Conservation (phyloP, 1,139 yeast genomes). For the Blastobotrys serpentis region DNA sequence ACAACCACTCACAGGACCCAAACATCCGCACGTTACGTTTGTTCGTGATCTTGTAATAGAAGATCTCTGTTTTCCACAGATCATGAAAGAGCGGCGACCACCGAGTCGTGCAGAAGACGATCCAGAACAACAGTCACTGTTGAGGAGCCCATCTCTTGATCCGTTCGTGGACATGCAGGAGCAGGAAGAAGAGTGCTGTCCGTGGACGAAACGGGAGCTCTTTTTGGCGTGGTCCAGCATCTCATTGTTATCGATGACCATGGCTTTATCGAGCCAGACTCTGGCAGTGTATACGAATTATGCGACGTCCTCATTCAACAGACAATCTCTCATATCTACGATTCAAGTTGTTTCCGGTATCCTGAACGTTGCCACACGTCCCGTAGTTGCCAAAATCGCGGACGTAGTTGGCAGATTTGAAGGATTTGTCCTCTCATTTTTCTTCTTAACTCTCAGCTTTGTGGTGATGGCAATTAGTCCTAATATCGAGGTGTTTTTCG, state of each 20-base stretch:
- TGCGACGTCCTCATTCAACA: conserved; percentile 43
- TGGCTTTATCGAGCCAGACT: conserved; percentile 42
- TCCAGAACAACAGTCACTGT: background rate
- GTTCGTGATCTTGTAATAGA: background rate
- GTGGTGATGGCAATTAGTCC: conserved; percentile 37
- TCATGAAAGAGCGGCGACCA: conserved; percentile 3
- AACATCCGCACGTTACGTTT: background rate
- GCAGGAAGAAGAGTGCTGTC: conserved; percentile 10
- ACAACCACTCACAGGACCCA: conserved; percentile 4
- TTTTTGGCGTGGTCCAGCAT: conserved; percentile 34
- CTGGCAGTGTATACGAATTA: conserved; percentile 42
- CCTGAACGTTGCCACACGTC: conserved; percentile 42
- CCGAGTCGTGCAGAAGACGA: conserved; percentile 2
- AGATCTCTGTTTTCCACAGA: background rate
- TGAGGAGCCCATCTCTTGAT: background rate
- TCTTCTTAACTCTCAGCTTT: conserved; percentile 36
- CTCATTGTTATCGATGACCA: conserved; percentile 42
- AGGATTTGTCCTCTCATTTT: conserved; percentile 39
- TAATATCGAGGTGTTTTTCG: conserved; percentile 36
- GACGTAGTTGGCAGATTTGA: conserved; percentile 45
- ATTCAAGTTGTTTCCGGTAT: conserved; percentile 44
- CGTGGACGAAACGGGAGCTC: conserved; percentile 29
- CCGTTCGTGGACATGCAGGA: conserved; percentile 6
- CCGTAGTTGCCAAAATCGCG: conserved; percentile 42
- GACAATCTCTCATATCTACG: conserved; percentile 43